A percentile compares a stretch with the other conserved stretches of the same genome.
phyloP scores from a whole-genome alignment of 306 rosid genomes.

The Lathyrus tuberosus region DNA sequence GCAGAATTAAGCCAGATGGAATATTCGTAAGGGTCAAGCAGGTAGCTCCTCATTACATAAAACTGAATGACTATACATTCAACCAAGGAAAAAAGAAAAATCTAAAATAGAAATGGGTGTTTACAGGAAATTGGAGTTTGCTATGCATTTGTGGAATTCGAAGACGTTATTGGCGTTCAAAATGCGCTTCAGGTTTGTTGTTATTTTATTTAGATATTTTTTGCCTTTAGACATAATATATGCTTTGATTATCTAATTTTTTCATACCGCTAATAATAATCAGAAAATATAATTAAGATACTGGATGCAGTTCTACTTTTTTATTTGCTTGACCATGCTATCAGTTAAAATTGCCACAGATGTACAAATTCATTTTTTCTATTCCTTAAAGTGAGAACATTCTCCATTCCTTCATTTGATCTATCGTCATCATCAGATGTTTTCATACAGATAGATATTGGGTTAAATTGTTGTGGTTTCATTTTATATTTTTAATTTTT shows the following conservation, averaged over 20 bases:
- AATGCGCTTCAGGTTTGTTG: conserved; percentile 77
- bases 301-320: conserved; percentile 18
- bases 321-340: conserved; percentile 21
- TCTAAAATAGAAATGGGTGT: conserved; percentile 39
- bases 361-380: background rate
- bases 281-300: background rate
- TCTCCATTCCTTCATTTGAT: conserved; percentile 11
- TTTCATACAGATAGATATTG: conserved; percentile 16
- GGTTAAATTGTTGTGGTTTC: background rate
- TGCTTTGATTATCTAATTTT: conserved; percentile 12
- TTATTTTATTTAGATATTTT: conserved; percentile 7
- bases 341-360: background rate
- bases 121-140: conserved; percentile 96
- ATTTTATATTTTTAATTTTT: conserved; percentile 4
- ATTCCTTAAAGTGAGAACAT: background rate
- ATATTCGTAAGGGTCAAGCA: conserved; percentile 81
- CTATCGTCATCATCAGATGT: conserved; percentile 24
- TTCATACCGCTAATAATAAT: background rate
- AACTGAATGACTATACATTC: background rate
- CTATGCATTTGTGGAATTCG: conserved; percentile 95
- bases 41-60: conserved; percentile 46
- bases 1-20: conserved; percentile 81
- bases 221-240: background rate
- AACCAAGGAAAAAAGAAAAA: conserved; percentile 8
- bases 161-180: conserved; percentile 81